Conservation (phyloP, 176 grass and related monocot genomes). For the Aegilops speltoides region DNA sequence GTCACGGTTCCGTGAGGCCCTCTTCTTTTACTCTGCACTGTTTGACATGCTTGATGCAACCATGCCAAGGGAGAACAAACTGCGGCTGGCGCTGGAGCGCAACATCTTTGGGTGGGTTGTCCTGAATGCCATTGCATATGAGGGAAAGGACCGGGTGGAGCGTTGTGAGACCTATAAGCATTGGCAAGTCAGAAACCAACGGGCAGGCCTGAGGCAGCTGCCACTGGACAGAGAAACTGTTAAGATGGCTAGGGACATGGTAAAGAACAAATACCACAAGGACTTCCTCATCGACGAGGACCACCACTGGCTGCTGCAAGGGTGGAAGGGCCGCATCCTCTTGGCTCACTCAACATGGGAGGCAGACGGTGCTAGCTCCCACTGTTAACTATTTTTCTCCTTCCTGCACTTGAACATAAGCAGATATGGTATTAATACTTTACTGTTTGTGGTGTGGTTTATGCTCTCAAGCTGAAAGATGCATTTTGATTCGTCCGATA, state of each 20-base stretch:
- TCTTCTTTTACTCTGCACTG: conserved; percentile 41
- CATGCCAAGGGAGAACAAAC: conserved; percentile 35
- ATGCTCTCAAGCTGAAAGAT: neutral
- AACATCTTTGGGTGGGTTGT: conserved; percentile 37
- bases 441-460: neutral
- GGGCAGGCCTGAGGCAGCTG: conserved; percentile 49
- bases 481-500: neutral
- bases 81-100: conserved; percentile 40
- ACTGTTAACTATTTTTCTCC: neutral
- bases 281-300: conserved; percentile 50
- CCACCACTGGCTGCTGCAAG: conserved; percentile 49
- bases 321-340: conserved; percentile 58
- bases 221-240: conserved; percentile 29
- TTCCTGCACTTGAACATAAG: neutral
- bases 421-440: neutral
- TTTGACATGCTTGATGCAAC: conserved; percentile 60
- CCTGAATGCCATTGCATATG: conserved; percentile 49
- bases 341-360: conserved; percentile 47
- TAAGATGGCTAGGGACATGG: conserved; percentile 27
- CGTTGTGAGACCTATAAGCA: conserved; percentile 56
- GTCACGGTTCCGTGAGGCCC: conserved; percentile 46
- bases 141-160: conserved; percentile 45
- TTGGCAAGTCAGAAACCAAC: conserved; percentile 44
- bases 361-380: neutral
- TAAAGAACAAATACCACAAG: conserved; percentile 39